Evolutionary conservation across 75 land plant species (phyloP), one percentile per base, ranked within the genome.

Genomic region (Picea sitchensis): DNA sequence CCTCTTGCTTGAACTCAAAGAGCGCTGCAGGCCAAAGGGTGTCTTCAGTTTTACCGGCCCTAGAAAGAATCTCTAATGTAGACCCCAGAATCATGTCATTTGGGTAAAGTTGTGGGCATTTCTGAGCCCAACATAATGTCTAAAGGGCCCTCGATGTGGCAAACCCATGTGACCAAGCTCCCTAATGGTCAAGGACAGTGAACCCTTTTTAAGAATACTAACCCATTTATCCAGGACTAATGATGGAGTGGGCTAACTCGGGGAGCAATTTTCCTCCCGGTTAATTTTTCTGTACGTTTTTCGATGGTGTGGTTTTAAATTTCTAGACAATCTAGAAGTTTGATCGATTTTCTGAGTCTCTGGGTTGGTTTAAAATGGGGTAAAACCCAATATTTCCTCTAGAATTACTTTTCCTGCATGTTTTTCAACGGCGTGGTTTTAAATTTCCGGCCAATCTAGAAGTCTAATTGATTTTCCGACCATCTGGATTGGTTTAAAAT

Each of bases 141-240:
- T 92, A 85, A 23, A 95, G 78, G 31, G 89, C 90, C 76, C 88
- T 76, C 2, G 85, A 85, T 26, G 26, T 9, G 88, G 80, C 26
- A 86, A 85, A 20, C 89, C 86, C 87, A 91, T 86, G 47, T 84
- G 90, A 34, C 95, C 95, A 76, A 92, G 80, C 64, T 91, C 93
- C 14, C 88, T 74, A 36, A 94, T 82, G 54, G 94, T 88, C 30
- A 90, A 59, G 15, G 90, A 87, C 20, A 92, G 60, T 2, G 91
- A 88, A 15, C 89, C 89, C 23, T 89, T 90, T 60, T 85, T 73
- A 26, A 92, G 78, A 47, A 81, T 84, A 14, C 64, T 31, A 38
- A 69, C 76, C 83, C 86, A 86, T 63, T 75, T 69, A 31, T 84
- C 86, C 4, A 93, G 84, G 64, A 88, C 85, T 59, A 41, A 32